These are phyloP conservation scores for Debaryomyces tyrocola DNA, from an alignment of 805 yeast species.

Conservation along the genomic window DNA sequence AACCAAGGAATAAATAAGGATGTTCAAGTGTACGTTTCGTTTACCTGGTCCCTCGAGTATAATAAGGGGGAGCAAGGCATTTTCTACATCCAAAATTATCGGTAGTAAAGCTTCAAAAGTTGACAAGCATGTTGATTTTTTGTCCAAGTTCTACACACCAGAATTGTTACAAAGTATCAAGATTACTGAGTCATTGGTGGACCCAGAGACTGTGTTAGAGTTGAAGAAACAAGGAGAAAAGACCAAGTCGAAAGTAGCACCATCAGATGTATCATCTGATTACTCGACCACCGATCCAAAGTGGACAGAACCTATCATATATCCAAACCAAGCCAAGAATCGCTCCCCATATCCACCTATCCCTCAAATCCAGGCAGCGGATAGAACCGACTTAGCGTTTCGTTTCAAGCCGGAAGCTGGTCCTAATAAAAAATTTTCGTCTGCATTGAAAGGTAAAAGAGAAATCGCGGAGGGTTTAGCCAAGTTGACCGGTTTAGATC, in stretches of 20 bases:
- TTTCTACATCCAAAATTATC: conserved; percentile 5
- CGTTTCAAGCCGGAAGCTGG: conserved; percentile 28
- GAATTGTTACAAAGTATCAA: conserved; percentile 78
- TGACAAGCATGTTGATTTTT: conserved; percentile 49
- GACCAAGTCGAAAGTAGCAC: conserved; percentile 56
- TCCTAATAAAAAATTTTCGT: conserved; percentile 7
- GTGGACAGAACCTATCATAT: conserved; percentile 65
- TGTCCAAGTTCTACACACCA: conserved; percentile 78
- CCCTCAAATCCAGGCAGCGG: conserved; percentile 55
- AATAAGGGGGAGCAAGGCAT: conserved; percentile 4
- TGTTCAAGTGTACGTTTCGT: not conserved
- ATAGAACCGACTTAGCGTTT: conserved; percentile 41
- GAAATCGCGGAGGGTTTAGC: conserved; percentile 55
- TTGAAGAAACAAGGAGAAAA: conserved; percentile 31
- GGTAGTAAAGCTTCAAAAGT: conserved; percentile 15
- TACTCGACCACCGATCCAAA: conserved; percentile 67
- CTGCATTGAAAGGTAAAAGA: conserved; percentile 15
- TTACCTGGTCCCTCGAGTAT: not conserved
- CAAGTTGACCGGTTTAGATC: conserved; percentile 65
- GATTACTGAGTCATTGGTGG: conserved; percentile 72
- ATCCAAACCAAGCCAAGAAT: conserved; percentile 49
- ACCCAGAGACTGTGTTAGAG: conserved; percentile 58
- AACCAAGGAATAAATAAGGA: not conserved
- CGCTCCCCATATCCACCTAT: conserved; percentile 57
- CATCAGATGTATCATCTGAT: conserved; percentile 65